Percentiles rank a stretch among this genome's conserved stretches.
Evolutionary conservation across 768 basidiomycete genomes (phyloP).

Genomic region (Tephrocybe rancida): DNA sequence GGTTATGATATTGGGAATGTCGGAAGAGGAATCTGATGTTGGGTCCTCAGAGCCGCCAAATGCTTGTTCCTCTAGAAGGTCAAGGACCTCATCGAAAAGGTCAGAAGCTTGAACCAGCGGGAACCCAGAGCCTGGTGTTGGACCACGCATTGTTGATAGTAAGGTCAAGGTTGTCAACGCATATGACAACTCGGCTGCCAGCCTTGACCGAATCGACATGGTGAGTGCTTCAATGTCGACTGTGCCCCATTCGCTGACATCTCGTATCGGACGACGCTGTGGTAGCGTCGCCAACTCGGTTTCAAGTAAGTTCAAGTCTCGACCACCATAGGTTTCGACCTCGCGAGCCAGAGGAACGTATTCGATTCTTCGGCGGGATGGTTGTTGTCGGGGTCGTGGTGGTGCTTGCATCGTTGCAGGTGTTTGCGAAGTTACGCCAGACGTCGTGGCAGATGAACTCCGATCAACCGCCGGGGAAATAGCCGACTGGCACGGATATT

Average conservation of each 20-base stretch:
- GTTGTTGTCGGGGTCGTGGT: constrained; percentile 45
- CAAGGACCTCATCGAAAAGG: constrained; percentile 83
- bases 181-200: constrained; percentile 85
- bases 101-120: constrained; percentile 77
- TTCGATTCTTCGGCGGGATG: constrained; percentile 81
- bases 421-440: constrained; percentile 26
- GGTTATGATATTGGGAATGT: constrained; percentile 49
- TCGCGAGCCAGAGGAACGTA: constrained; percentile 83
- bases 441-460: constrained; percentile 24
- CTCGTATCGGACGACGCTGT: constrained; percentile 62
- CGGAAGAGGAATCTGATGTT: constrained; percentile 25
- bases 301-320: constrained; percentile 71
- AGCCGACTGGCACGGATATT: constrained; percentile 25
- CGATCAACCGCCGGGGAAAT: constrained; percentile 30
- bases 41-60: constrained; percentile 54
- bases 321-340: constrained; percentile 76
- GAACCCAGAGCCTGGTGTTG: constrained; percentile 67
- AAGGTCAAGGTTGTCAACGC: constrained; percentile 86
- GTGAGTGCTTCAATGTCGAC: constrained; percentile 92
- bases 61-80: constrained; percentile 82
- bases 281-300: constrained; percentile 54
- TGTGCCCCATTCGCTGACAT: constrained; percentile 83
- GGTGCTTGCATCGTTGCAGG: constrained; percentile 30
- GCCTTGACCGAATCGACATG: constrained; percentile 88
- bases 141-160: constrained; percentile 76